Percentiles rank a stretch among this genome's conserved stretches.
Evolutionary conservation across 2,329 filamentous ascomycete genomes (phyloP).

Genomic region (Fusarium siculi): DNA sequence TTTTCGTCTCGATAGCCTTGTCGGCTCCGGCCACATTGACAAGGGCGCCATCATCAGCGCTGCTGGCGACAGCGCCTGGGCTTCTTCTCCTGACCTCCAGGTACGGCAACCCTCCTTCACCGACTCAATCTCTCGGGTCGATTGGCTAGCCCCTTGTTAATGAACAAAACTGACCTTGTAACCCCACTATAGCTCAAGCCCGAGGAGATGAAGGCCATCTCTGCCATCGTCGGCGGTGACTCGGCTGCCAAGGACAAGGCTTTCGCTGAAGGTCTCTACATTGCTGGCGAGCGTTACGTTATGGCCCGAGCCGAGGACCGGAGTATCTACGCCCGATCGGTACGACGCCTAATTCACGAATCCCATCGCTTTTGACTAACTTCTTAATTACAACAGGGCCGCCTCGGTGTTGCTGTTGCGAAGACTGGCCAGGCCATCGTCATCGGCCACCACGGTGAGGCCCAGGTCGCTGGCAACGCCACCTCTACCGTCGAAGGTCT

Average conservation of each 20-base stretch:
- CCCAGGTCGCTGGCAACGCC: slow-evolving; percentile 77
- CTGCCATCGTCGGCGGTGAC: slow-evolving; percentile 61
- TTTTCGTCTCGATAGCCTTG: slow-evolving; percentile 67
- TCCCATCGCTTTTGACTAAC: slow-evolving; percentile 3
- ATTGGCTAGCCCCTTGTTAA: background rate
- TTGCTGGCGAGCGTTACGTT: slow-evolving; percentile 83
- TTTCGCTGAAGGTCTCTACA: slow-evolving; percentile 77
- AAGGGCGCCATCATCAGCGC: slow-evolving; percentile 86
- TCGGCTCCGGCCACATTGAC: slow-evolving; percentile 82
- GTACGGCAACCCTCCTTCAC: slow-evolving; percentile 61
- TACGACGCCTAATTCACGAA: slow-evolving; percentile 53
- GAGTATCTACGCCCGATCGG: slow-evolving; percentile 87
- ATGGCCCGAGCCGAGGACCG: slow-evolving; percentile 79
- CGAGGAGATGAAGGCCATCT: slow-evolving; percentile 68
- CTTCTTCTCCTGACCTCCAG: slow-evolving; percentile 74
- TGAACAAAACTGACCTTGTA: slow-evolving; percentile 13
- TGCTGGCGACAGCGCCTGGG: slow-evolving; percentile 85
- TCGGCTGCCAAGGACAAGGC: slow-evolving; percentile 69
- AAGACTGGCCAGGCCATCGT: slow-evolving; percentile 92
- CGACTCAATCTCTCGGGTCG: slow-evolving; percentile 2
- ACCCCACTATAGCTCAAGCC: slow-evolving; percentile 50
- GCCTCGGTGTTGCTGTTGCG: slow-evolving; percentile 81
- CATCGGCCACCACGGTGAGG: slow-evolving; percentile 85
- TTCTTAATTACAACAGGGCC: slow-evolving; percentile 61
- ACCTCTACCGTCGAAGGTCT: slow-evolving; percentile 83